Evolutionary conservation across 345 rosid genomes (phyloP).

Genomic region (Syzygium grande): DNA sequence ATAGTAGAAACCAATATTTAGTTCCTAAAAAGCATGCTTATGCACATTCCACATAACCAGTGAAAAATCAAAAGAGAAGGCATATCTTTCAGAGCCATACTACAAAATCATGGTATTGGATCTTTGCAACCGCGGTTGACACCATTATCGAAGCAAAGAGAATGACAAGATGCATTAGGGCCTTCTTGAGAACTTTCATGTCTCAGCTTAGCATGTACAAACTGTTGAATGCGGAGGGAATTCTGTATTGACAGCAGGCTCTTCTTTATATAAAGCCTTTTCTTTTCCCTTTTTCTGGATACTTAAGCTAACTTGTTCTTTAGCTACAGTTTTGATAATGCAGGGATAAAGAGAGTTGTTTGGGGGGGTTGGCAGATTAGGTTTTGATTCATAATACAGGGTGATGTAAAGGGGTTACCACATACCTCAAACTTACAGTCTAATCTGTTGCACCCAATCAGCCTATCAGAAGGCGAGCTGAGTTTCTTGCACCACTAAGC

Average conservation of each 20-base stretch:
- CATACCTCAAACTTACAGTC: not conserved
- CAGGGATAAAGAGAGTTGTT: not conserved
- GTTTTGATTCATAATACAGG: not conserved
- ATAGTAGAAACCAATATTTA: not conserved
- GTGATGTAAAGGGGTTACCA: not conserved
- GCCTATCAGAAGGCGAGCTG: not conserved
- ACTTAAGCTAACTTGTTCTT: not conserved
- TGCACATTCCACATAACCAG: not conserved
- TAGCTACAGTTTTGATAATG: not conserved
- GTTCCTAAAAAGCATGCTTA: not conserved
- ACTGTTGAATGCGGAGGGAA: not conserved
- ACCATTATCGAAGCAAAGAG: conserved; percentile 24
- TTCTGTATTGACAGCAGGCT: not conserved
- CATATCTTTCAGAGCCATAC: conserved; percentile 26
- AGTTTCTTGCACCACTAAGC: not conserved
- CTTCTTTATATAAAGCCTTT: not conserved
- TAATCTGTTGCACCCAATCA: not conserved
- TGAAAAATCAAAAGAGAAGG: not conserved
- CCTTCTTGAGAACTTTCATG: not conserved
- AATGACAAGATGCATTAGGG: conserved; percentile 3
- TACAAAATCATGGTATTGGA: conserved; percentile 59
- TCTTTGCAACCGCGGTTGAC: conserved; percentile 20
- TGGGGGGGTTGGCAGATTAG: conserved; percentile 1
- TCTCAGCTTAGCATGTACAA: not conserved
- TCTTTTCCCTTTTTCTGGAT: not conserved